phyloP scores from a whole-genome alignment of 345 rosid species.

The Viola odorata region DNA sequence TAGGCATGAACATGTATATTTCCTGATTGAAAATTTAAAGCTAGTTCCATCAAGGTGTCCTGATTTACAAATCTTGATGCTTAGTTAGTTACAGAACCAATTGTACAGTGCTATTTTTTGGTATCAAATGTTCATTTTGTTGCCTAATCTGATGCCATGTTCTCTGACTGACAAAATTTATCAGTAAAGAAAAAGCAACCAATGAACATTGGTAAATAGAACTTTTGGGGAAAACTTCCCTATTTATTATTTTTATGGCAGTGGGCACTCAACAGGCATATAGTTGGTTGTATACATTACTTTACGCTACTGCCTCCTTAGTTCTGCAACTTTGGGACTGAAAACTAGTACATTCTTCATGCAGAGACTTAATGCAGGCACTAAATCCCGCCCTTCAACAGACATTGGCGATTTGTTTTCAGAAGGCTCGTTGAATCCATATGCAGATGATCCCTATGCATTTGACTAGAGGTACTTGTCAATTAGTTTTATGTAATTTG shows the following conservation, averaged over 20 bases:
- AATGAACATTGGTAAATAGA: too few species aligned
- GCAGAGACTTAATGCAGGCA: conserved; percentile 47
- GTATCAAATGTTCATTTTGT: too few species aligned
- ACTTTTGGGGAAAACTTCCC: too few species aligned
- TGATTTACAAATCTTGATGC: not conserved
- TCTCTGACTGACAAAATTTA: not conserved
- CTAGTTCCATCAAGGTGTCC: not conserved
- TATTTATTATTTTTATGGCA: conserved; percentile 1
- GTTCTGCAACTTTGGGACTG: conserved; percentile 10
- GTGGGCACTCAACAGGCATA: not conserved
- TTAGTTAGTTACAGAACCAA: not conserved
- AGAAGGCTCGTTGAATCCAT: conserved; percentile 89
- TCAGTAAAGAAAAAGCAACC: not conserved
- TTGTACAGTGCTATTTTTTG: not conserved
- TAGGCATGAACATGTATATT: not conserved
- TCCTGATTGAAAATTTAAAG: not conserved
- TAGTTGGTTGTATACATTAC: not conserved
- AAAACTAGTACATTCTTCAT: conserved; percentile 2
- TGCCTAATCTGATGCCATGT: not conserved
- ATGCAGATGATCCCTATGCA: conserved; percentile 92
- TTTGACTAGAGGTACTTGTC: conserved; percentile 49
- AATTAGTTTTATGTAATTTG: too few species aligned
- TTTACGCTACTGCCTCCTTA: not conserved
- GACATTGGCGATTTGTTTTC: conserved; percentile 84
- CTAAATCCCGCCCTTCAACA: conserved; percentile 50